phyloP scores from a whole-genome alignment of 306 rosid genomes.

The Rubus idaeus region DNA sequence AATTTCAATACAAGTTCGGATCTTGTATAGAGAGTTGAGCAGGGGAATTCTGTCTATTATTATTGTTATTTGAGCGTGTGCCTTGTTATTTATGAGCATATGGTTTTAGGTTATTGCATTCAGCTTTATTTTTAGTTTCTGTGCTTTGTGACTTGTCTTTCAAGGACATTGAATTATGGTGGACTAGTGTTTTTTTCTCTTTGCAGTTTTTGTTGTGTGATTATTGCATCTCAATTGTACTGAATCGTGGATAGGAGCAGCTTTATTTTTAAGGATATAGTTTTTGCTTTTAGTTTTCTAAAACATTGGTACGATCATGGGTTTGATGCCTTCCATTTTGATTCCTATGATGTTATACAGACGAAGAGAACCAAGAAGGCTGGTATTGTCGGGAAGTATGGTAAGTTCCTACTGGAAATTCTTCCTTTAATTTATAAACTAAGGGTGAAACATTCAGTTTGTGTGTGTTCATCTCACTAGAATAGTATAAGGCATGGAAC shows the following conservation, averaged over 20 bases:
- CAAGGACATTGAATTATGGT: not conserved
- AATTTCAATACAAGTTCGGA: not conserved
- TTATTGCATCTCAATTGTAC: not conserved
- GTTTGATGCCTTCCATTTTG: not conserved
- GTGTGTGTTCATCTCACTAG: not conserved
- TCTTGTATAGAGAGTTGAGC: not conserved
- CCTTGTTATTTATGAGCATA: not conserved
- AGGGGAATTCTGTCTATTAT: not conserved
- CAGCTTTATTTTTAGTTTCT: not conserved
- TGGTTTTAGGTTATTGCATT: not conserved
- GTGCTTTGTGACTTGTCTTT: not conserved
- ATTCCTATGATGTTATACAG: conserved; percentile 30
- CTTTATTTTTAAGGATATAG: not conserved
- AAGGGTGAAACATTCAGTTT: not conserved
- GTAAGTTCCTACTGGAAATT: conserved; percentile 33
- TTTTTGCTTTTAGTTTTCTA: not conserved
- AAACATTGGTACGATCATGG: not conserved
- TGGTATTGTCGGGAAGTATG: conserved; percentile 84
- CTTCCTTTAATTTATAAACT: not conserved
- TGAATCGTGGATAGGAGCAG: not conserved
- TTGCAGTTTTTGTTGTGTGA: not conserved
- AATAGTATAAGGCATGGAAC: not conserved
- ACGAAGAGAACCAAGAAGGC: conserved; percentile 94
- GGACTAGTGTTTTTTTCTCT: not conserved
- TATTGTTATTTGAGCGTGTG: not conserved